Evolutionary conservation across 106 monocot genomes (phyloP).

Genomic region (Platanthera zijinensis): DNA sequence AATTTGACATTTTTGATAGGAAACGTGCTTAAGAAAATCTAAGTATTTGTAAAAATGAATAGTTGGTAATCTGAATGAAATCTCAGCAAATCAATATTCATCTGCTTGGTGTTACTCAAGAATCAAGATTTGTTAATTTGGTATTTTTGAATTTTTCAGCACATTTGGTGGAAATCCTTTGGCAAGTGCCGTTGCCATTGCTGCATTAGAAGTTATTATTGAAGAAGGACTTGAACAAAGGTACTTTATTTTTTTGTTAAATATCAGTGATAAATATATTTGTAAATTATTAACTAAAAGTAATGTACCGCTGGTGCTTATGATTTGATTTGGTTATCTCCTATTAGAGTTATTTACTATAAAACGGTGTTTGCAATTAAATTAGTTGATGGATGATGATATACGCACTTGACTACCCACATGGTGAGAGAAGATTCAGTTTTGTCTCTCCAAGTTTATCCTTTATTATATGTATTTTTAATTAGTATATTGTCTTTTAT

Average conservation of each 20-base stretch:
- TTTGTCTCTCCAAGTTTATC: too few species aligned
- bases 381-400: too few species aligned
- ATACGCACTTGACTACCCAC: too few species aligned
- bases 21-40: background rate
- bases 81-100: background rate
- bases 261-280: background rate
- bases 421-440: too few species aligned
- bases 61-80: background rate
- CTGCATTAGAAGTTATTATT: constrained; percentile 69
- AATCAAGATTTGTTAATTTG: background rate
- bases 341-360: background rate
- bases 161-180: constrained; percentile 99
- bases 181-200: constrained; percentile 84
- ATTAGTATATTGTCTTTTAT: too few species aligned
- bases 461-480: too few species aligned
- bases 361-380: background rate
- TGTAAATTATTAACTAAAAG: background rate
- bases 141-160: constrained; percentile 23
- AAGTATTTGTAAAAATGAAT: background rate
- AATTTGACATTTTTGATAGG: background rate
- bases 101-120: background rate
- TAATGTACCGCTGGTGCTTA: background rate
- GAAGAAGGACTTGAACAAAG: constrained; percentile 82
- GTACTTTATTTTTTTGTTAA: constrained; percentile 17
- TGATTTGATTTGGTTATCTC: background rate